phyloP scores from a whole-genome alignment of 1,284 basidiomycete species.

The Pyrrhoderma lamaoense region DNA sequence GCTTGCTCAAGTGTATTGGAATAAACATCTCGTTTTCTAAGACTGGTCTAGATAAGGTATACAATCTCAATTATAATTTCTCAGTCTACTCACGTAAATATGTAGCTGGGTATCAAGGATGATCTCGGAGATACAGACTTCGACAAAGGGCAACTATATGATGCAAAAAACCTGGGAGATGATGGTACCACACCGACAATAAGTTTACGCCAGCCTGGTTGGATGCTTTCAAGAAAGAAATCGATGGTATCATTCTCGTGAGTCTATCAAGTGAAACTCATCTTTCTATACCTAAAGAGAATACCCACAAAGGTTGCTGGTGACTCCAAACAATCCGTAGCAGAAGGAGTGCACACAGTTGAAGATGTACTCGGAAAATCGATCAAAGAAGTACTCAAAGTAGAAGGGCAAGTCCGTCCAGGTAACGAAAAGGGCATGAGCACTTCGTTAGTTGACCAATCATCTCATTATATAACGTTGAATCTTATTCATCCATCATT shows the following conservation, averaged over 20 bases:
- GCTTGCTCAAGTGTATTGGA: constrained; percentile 23
- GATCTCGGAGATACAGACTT: constrained; percentile 29
- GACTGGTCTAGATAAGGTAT: constrained; percentile 19
- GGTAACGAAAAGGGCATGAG: constrained; percentile 31
- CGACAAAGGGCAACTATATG: constrained; percentile 27
- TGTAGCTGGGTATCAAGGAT: constrained; percentile 29
- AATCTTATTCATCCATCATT: neutral
- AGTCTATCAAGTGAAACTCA: neutral
- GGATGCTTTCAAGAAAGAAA: constrained; percentile 27
- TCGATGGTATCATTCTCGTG: constrained; percentile 32
- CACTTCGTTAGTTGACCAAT: constrained; percentile 23
- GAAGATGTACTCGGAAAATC: constrained; percentile 24
- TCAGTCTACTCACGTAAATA: neutral
- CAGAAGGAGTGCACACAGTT: constrained; percentile 22
- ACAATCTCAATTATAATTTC: neutral
- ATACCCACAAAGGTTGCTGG: constrained; percentile 24
- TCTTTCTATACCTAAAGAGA: neutral
- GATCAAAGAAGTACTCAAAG: constrained; percentile 26
- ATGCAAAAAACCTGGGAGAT: constrained; percentile 26
- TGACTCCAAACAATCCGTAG: constrained; percentile 23
- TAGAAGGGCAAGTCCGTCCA: constrained; percentile 30
- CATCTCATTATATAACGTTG: neutral
- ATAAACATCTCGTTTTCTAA: constrained; percentile 22
- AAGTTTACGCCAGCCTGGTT: constrained; percentile 28
- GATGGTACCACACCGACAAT: constrained; percentile 7